Evolutionary conservation across 805 yeast genomes (phyloP), one percentile per base, ranked within the genome.

Genomic region (baker's yeast (Saccharomyces cerevisiae)): DNA sequence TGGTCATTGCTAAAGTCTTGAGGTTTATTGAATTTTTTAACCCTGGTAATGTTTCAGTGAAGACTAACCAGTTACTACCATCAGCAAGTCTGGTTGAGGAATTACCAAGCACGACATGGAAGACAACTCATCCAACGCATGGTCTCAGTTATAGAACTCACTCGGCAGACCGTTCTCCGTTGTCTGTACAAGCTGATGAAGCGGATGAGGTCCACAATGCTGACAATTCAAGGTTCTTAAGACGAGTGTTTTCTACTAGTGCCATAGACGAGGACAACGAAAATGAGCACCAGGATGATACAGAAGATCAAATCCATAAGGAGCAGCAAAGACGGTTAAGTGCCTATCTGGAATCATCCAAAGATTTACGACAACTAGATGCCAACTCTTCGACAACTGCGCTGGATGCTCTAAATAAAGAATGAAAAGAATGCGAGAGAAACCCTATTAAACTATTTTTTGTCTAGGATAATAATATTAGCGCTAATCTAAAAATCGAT

Each of bases 1-100:
- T 70, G 30, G 83, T 81, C 0, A 73, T 79, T 49, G 66, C 72
- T 6, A 73, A 75, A 53, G 74, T 79, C 6, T 55, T 73, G 2
- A 66, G 69, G 51, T 73, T 74, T 51, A 63, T 76, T 14, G 63
- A 66, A 17, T 64, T 68, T 54, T 69, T 69, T 54, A 17, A 36
- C 22, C 24, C 43, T 6, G 24, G 43, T 2, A 36, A 36, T 36
- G 17, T 9, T 17, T 36, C 22, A 36, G 1, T 36, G 24, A 36
- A 36, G 11, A 36, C 43, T 8, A 36, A 36, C 24, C 43, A 36
- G 24, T 36, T 36, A 36, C 43, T 36, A 17, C 43, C 43, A 36
- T 36, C 43, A 8, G 43, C 43, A 17, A 36, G 11, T 36, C 17
- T 36, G 17, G 43, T 36, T 36, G 43, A 36, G 22, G 43, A 36